These are phyloP conservation scores for Mycosphaerella arachidis DNA, from an alignment of 2,329 filamentous ascomycete genomes.

Conservation along the genomic window DNA sequence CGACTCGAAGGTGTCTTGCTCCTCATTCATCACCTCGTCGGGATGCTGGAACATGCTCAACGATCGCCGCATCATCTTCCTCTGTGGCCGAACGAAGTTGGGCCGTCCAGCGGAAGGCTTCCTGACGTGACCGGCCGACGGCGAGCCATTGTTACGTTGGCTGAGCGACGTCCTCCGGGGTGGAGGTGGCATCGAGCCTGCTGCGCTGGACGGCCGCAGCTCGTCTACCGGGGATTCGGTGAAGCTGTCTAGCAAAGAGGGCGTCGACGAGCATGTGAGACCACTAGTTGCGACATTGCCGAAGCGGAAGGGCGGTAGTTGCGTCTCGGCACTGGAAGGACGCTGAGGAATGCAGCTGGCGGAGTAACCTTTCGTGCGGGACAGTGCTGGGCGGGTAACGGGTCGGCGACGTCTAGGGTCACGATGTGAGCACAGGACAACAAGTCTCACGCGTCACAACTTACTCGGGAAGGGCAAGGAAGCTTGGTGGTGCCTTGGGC, in stretches of 20 bases:
- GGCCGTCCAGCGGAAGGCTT: conserved; percentile 56
- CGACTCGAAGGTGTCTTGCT: conserved; percentile 57
- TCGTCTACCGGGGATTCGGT: conserved; percentile 73
- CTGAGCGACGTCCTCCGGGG: conserved; percentile 63
- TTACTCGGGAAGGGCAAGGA: conserved; percentile 30
- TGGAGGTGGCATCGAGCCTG: conserved; percentile 51
- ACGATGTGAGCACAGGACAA: conserved; percentile 16
- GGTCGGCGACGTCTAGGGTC: conserved; percentile 29
- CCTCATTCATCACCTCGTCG: conserved; percentile 78
- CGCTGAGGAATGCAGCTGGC: conserved; percentile 61
- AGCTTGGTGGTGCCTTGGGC: conserved; percentile 14
- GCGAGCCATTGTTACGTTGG: conserved; percentile 68
- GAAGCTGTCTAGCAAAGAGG: conserved; percentile 77
- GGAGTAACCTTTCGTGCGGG: conserved; percentile 69
- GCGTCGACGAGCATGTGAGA: conserved; percentile 48
- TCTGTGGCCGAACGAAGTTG: conserved; percentile 60
- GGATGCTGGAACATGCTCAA: conserved; percentile 97
- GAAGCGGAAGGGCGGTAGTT: conserved; percentile 72
- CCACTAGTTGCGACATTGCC: conserved; percentile 45
- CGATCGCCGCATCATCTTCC: conserved; percentile 86
- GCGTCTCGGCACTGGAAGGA: conserved; percentile 55
- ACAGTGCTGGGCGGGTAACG: conserved; percentile 66
- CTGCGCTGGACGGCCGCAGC: conserved; percentile 51
- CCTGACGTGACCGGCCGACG: conserved; percentile 64
- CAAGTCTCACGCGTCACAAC: conserved; percentile 8